Conservation (phyloP, 2,329 filamentous ascomycete genomes). For the Plectosphaerella sp. region DNA sequence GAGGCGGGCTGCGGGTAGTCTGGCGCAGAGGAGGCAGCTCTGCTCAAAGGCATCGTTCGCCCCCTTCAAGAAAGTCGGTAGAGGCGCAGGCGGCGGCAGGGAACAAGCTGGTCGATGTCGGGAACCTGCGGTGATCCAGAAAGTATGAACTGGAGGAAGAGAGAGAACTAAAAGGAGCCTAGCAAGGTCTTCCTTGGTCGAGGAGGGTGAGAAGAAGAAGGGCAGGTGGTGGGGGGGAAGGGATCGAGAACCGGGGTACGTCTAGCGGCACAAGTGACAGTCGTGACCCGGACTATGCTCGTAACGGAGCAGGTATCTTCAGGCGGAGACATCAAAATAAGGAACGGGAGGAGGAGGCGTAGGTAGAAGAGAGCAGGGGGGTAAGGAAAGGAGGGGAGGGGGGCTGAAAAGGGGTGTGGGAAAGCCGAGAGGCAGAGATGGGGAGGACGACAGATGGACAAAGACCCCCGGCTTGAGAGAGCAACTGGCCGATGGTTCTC, state of each 20-base stretch:
- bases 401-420: constrained; percentile 2
- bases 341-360: constrained; percentile 3
- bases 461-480: not conserved
- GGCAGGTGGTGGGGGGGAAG: constrained; percentile 11
- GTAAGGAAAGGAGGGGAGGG: constrained; percentile 1
- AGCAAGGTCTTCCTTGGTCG: constrained; percentile 9
- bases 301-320: not conserved
- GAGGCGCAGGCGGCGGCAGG: constrained; percentile 17
- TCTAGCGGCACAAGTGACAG: constrained; percentile 13
- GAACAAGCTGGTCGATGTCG: constrained; percentile 29
- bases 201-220: constrained; percentile 13
- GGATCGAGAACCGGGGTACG: constrained; percentile 12
- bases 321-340: constrained; percentile 4
- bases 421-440: constrained; percentile 5
- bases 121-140: constrained; percentile 27
- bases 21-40: constrained; percentile 27
- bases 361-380: not conserved
- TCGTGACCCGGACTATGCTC: not conserved
- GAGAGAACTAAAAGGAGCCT: constrained; percentile 14
- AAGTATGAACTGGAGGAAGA: constrained; percentile 14
- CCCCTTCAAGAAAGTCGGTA: constrained; percentile 22
- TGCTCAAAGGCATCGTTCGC: constrained; percentile 32
- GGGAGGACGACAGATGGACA: not conserved
- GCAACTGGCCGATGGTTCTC: not conserved
- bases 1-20: constrained; percentile 29